Conservation (phyloP, 1,139 yeast species). For the Saccharomyces hybrid region DNA sequence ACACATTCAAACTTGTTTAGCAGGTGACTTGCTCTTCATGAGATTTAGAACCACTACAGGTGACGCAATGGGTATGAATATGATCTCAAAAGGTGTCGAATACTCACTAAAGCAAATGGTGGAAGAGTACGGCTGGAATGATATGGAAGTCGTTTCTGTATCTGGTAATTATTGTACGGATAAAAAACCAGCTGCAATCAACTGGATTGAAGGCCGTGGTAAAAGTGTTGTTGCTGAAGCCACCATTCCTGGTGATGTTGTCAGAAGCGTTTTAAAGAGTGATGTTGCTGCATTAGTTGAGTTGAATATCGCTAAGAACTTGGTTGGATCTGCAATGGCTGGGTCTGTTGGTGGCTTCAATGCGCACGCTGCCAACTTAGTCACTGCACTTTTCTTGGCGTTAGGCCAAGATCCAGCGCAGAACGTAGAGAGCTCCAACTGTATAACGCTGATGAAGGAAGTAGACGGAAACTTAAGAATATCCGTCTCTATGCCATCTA, state of each 20-base stretch:
- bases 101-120: conserved; percentile 74
- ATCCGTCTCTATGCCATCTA: conserved; percentile 96
- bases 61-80: conserved; percentile 99
- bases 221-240: conserved; percentile 97
- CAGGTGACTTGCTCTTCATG: conserved; percentile 83
- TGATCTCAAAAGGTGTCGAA: conserved; percentile 98
- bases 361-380: conserved; percentile 95
- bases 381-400: conserved; percentile 88
- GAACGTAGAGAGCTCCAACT: conserved; percentile 92
- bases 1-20: conserved; percentile 83
- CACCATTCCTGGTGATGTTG: conserved; percentile 71
- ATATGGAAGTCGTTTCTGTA: conserved; percentile 85
- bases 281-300: conserved; percentile 89
- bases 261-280: conserved; percentile 73
- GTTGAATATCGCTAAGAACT: conserved; percentile 76
- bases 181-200: conserved; percentile 94
- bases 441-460: conserved; percentile 90
- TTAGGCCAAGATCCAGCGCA: conserved; percentile 99
- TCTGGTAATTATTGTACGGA: conserved; percentile 97
- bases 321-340: conserved; percentile 96
- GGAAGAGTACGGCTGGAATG: conserved; percentile 87
- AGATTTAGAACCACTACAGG: conserved; percentile 96
- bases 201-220: conserved; percentile 99
- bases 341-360: conserved; percentile 96
- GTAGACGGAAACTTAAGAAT: conserved; percentile 74